These are phyloP conservation scores for Jatropha curcas DNA, from an alignment of 345 rosid species.

Conservation along the genomic window DNA sequence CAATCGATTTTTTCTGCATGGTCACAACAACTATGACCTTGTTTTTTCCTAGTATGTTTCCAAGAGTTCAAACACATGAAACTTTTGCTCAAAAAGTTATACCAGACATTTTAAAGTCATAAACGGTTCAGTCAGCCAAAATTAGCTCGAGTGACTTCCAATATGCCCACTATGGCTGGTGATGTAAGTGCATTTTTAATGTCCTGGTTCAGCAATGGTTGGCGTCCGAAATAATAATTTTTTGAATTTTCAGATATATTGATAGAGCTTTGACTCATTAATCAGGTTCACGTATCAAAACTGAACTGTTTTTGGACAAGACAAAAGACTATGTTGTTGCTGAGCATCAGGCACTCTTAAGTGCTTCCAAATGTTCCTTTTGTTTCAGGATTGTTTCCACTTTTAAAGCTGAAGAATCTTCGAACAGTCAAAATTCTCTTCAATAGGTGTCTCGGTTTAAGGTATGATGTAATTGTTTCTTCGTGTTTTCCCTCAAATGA, in stretches of 20 bases:
- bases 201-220: constrained; percentile 15
- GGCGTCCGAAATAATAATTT: constrained; percentile 3
- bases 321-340: constrained; percentile 98
- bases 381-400: constrained; percentile 79
- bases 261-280: constrained; percentile 17
- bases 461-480: constrained; percentile 48
- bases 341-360: constrained; percentile 90
- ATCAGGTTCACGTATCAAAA: constrained; percentile 93
- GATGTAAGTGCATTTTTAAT: constrained; percentile 56
- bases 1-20: constrained; percentile 5
- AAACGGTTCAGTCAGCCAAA: constrained; percentile 95
- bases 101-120: constrained; percentile 92
- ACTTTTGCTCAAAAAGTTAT: constrained; percentile 97
- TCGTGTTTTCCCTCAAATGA: not conserved
- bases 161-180: constrained; percentile 98
- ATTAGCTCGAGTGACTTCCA: constrained; percentile 91
- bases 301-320: constrained; percentile 93
- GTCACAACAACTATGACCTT: constrained; percentile 28
- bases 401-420: constrained; percentile 72
- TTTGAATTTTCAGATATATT: constrained; percentile 1
- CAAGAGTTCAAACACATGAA: constrained; percentile 97
- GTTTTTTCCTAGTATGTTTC: constrained; percentile 80
- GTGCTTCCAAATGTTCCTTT: constrained; percentile 88
- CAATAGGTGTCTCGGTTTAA: constrained; percentile 99
- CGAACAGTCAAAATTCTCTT: constrained; percentile 95